These are phyloP conservation scores for Athelia sp. DNA, from an alignment of 1,284 basidiomycete genomes.

Conservation along the genomic window DNA sequence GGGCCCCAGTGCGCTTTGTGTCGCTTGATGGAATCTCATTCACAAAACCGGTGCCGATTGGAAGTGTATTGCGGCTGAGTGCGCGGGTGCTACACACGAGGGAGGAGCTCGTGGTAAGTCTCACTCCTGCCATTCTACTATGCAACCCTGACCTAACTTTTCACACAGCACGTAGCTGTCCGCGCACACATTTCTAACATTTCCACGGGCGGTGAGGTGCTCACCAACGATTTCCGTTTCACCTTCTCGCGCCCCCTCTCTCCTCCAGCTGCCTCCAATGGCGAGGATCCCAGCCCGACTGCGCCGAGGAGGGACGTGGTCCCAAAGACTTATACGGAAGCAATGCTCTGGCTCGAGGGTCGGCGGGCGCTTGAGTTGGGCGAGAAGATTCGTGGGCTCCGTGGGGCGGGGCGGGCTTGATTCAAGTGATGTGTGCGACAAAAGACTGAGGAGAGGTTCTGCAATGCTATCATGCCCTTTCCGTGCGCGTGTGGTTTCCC, in stretches of 20 bases:
- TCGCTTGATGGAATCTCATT: conserved; percentile 79
- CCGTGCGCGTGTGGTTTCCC: neutral
- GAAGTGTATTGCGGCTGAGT: conserved; percentile 69
- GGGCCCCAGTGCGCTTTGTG: conserved; percentile 64
- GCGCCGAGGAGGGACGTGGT: conserved; percentile 55
- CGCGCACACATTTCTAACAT: neutral
- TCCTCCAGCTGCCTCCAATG: conserved; percentile 10
- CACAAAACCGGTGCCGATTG: conserved; percentile 76
- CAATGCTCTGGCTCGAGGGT: conserved; percentile 81
- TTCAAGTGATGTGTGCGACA: too few species aligned
- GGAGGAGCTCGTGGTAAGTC: conserved; percentile 43
- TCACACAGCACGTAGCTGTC: neutral
- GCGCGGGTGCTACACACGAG: conserved; percentile 62
- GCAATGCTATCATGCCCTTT: neutral
- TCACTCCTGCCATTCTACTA: too few species aligned
- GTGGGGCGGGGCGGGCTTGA: conserved; percentile 5
- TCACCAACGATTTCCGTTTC: conserved; percentile 70
- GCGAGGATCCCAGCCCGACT: conserved; percentile 32
- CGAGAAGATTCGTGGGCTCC: conserved; percentile 44
- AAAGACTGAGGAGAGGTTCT: too few species aligned
- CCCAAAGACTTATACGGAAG: conserved; percentile 71
- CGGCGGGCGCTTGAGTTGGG: conserved; percentile 63
- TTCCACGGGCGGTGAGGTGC: conserved; percentile 50
- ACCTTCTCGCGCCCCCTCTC: conserved; percentile 44
- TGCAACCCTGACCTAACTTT: neutral